Evolutionary conservation across 345 rosid genomes (phyloP).

Genomic region (Arabidopsis arenosa): DNA sequence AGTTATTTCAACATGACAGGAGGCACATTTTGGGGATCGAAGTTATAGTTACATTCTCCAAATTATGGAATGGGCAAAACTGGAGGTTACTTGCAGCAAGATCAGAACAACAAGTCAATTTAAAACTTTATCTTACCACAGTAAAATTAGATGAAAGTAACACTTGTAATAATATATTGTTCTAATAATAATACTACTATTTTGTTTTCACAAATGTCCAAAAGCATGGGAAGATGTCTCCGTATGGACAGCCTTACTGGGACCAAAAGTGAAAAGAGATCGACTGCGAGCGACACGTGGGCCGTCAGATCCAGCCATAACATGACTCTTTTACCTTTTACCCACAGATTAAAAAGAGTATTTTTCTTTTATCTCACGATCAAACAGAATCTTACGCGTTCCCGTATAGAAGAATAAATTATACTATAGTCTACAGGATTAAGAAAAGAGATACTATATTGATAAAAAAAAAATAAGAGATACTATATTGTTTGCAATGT

Average conservation of each 20-base stretch:
- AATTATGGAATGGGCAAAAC: neutral
- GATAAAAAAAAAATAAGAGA: too few species aligned
- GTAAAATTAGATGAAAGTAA: neutral
- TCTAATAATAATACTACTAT: too few species aligned
- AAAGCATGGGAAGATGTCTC: conserved; percentile 31
- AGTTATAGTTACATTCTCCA: neutral
- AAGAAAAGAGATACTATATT: too few species aligned
- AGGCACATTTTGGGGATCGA: neutral
- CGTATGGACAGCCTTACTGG: conserved; percentile 22
- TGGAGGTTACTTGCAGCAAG: neutral
- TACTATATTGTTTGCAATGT: too few species aligned
- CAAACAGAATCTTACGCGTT: conserved; percentile 24
- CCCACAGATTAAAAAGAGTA: neutral
- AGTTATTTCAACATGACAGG: neutral
- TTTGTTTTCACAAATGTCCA: conserved; percentile 28
- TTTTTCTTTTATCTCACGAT: neutral
- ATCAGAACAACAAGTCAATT: neutral
- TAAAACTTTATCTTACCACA: neutral
- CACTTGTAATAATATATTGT: neutral
- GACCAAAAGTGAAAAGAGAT: conserved; percentile 25
- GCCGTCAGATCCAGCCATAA: conserved; percentile 25
- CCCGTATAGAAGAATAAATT: neutral
- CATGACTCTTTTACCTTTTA: conserved; percentile 2
- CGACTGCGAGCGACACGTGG: conserved; percentile 35
- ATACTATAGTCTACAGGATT: too few species aligned